Evolutionary conservation across 2,329 filamentous ascomycete genomes (phyloP).

Genomic region (Orbilia oligospora): DNA sequence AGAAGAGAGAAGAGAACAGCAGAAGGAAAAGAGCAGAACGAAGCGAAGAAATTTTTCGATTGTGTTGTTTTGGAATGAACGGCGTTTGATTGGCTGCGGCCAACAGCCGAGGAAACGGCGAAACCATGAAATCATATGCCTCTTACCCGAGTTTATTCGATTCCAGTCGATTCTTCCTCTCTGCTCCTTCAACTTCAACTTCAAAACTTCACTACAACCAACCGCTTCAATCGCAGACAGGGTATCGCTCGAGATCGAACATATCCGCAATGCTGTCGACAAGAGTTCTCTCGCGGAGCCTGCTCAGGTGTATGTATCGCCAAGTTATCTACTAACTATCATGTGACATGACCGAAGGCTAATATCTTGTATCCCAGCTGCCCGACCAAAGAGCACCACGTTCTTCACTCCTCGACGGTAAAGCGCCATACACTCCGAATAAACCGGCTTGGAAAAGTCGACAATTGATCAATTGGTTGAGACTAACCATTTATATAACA

Average conservation of each 20-base stretch:
- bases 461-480: slow-evolving; percentile 19
- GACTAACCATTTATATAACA: slow-evolving; percentile 58
- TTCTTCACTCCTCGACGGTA: slow-evolving; percentile 60
- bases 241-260: background rate
- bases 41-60: slow-evolving; percentile 29
- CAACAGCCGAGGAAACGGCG: slow-evolving; percentile 50
- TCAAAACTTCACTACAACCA: slow-evolving; percentile 25
- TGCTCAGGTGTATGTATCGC: slow-evolving; percentile 53
- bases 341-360: slow-evolving; percentile 6
- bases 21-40: slow-evolving; percentile 23
- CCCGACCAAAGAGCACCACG: slow-evolving; percentile 49
- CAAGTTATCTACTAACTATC: background rate
- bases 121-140: slow-evolving; percentile 58
- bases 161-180: background rate
- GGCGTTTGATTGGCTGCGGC: slow-evolving; percentile 53
- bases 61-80: slow-evolving; percentile 36
- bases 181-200: background rate
- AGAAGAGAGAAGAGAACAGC: slow-evolving; percentile 19
- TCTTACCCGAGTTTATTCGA: slow-evolving; percentile 39
- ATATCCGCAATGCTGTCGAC: slow-evolving; percentile 51
- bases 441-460: background rate
- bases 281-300: slow-evolving; percentile 47
- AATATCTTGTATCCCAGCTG: slow-evolving; percentile 19
- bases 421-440: background rate
- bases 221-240: slow-evolving; percentile 14